Evolutionary conservation across 106 monocot genomes (phyloP), one percentile per base, ranked within the genome.

Genomic region (Dendrobium nobile): DNA sequence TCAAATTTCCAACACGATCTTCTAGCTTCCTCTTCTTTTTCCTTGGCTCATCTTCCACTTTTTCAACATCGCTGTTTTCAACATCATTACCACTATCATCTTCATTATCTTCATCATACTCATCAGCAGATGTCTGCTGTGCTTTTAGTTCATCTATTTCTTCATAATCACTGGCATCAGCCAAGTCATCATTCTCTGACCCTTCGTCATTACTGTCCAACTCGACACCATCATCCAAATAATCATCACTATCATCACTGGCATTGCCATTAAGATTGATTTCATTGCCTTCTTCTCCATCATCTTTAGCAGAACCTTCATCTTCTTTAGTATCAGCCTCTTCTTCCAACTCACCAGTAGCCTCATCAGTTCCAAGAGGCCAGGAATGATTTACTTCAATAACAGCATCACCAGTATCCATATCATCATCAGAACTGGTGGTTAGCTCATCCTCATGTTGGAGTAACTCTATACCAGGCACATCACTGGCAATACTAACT

Each of bases 401-500:
- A 44, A 85, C 85, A 54, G 20, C 15, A 78, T 51, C 51, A 11
- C 79, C 85, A 54, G n/a, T 27, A 86, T 81, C 24, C 54, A 61
- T 33, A 43, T 82, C 90, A 72, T 84, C 85, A 65, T 88, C 88
- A 41, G 85, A 83, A 54, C 73, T 78, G 9, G 77, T 31, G 40
- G 2, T 5, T 24, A 76, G 82, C 19, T 84, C 82, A 88, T 85
- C 59, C 22, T 84, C 90, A 77, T 84, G 44, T 54, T 92, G 84
- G 27, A 98, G 85, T 74, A 98, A 88, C 85, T 98, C 97, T 13
- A 89, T 43, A 54, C 88, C 97, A 68, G 90, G 88, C 19, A 98
- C 97, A 88, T 85, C 80, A 45, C 75, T 83, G 80, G 79, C 79
- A 51, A 94, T 79, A 77, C 76, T 98, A 65, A 82, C 90, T 88